A percentile compares a stretch with the other conserved stretches of the same genome.
Evolutionary conservation across 805 yeast genomes (phyloP).

Genomic region (Lipomyces sp.): DNA sequence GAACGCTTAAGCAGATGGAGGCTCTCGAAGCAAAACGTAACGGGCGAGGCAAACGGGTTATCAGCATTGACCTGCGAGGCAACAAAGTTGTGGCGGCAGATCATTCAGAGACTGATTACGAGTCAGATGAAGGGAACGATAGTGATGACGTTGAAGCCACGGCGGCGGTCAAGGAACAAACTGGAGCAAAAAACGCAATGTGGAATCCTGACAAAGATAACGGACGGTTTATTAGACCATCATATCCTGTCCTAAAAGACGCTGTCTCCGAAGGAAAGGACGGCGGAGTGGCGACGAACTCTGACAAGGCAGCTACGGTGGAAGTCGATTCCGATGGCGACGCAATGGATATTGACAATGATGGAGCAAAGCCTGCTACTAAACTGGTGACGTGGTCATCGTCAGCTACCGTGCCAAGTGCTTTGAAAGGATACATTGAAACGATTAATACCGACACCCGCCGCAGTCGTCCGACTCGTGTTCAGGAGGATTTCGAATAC

Average conservation of each 20-base stretch:
- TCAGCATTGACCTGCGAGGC: conserved; percentile 77
- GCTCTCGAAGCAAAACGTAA: conserved; percentile 59
- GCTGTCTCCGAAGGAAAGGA: background rate
- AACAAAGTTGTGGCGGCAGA: conserved; percentile 76
- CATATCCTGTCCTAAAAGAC: conserved; percentile 6
- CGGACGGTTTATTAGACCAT: conserved; percentile 24
- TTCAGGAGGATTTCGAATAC: conserved; percentile 15
- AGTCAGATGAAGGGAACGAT: conserved; percentile 44
- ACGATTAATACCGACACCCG: background rate
- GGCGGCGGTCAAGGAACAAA: conserved; percentile 12
- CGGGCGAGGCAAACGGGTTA: conserved; percentile 75
- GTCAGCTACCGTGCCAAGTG: conserved; percentile 1
- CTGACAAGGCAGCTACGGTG: background rate
- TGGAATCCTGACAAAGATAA: conserved; percentile 29
- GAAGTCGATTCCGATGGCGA: background rate
- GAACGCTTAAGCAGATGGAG: conserved; percentile 67
- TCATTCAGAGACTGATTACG: conserved; percentile 41
- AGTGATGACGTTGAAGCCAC: conserved; percentile 32
- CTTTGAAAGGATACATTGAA: background rate
- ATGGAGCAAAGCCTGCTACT: background rate
- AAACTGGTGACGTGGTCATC: background rate
- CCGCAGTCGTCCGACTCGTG: conserved; percentile 4
- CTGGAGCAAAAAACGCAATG: conserved; percentile 10
- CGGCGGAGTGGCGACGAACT: background rate
- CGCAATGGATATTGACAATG: background rate